Conservation (phyloP, 1,284 basidiomycete genomes). For the Ganoderma sp. region DNA sequence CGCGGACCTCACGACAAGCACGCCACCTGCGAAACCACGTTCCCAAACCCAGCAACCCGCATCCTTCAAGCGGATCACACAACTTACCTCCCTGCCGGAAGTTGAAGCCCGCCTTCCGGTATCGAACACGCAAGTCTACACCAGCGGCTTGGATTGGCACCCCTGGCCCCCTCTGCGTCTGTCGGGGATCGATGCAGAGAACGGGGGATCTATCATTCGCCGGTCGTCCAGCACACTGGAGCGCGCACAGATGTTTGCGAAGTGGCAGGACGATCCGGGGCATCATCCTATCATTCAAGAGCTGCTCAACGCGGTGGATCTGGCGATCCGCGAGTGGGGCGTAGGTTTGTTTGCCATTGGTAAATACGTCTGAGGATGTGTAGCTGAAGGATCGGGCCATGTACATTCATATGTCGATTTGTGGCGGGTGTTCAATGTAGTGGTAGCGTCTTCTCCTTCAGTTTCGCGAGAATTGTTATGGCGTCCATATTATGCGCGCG, state of each 20-base stretch:
- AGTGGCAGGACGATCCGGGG: conserved; percentile 21
- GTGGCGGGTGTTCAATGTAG: conserved; percentile 2
- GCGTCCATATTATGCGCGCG: background rate
- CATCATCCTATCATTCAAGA: conserved; percentile 26
- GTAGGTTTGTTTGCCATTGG: background rate
- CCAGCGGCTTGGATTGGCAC: background rate
- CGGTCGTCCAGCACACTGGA: conserved; percentile 18
- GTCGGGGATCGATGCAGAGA: conserved; percentile 4
- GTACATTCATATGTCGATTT: conserved; percentile 6
- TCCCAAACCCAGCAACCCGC: conserved; percentile 1
- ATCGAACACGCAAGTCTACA: too few relatives aligned
- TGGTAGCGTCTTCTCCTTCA: background rate
- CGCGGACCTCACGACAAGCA: conserved; percentile 22
- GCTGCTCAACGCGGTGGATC: conserved; percentile 24
- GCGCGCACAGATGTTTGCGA: conserved; percentile 20
- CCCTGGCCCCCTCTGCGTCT: conserved; percentile 20
- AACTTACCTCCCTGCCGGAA: background rate
- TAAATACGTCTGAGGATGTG: background rate
- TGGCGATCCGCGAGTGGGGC: conserved; percentile 25
- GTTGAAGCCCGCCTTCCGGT: background rate
- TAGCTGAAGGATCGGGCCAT: background rate
- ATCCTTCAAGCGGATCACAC: background rate
- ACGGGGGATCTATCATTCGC: background rate
- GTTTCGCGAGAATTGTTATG: background rate
- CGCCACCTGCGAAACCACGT: conserved; percentile 17